Base-by-base conservation (phyloP, 169 alveolate genomes). In the Cryptosporidium viatorum region DNA sequence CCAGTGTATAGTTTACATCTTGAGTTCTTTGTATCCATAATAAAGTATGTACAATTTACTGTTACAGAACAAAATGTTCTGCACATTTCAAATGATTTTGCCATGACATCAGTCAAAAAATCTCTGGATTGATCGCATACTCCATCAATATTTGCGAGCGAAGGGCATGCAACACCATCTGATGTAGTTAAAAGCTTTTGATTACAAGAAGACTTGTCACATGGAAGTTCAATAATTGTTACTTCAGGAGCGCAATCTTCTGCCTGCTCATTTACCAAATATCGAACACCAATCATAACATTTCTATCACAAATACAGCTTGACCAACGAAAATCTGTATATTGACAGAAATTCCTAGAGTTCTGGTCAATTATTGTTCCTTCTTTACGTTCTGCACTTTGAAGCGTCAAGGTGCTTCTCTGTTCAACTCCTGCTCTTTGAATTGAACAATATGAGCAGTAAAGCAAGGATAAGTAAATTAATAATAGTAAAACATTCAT, bases 261-360 rank as follows among this genome's bases (percentile, higher is more conserved):
- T 4, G 37, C 3, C 26, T 21, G 26, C 8, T 41, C 45, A 12
- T 50, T 33, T 8, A 80, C 37, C 35, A 80, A 65, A 16, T 6
- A 31, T 62, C 89, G 41, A 26, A 43, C 23, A 45, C 89, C 89
- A 21, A 80, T 62, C 48, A 80, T 80, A 37, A 62, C 12, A 26
- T 29, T 26, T 26, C 35, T 80, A 12, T 80, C 89, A 80, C 89
- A 80, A 29, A 65, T 60, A 39, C 89, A 80, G 39, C 75, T 80
- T 65, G 89, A 60, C 89, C 89, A 80, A 23, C 75, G 55, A 60
- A 80, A 80, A 21, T 80, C 89, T 5, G 89, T 80, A 33, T 80
- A 80, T 48, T 80, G 80, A 16, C 89, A 80, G 35, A 18, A 35
- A 3, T 59, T 62, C 3, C 86, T 58, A 12, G 70, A 31, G 18